Base-by-base conservation (phyloP, 495 filamentous ascomycete species). In the Aspergillus leporis region DNA sequence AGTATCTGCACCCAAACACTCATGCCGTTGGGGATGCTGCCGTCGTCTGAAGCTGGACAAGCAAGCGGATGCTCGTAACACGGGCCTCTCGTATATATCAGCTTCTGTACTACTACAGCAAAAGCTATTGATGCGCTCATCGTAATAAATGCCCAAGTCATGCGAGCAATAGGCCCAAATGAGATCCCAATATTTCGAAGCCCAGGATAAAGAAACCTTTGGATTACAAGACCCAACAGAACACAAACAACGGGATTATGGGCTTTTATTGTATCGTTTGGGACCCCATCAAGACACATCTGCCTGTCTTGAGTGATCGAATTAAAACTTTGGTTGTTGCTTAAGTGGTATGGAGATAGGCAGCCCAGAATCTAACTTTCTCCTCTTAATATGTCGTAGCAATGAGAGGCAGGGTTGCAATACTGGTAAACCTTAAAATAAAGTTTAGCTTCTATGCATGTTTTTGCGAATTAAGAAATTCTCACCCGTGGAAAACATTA, bases 1-100 rank as follows among this genome's bases (percentile, higher is more conserved):
- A 21, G 46, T 16, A 21, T 28, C 23, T 49, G 46, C 46, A 28
- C 46, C 46, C 46, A 32, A 21, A 49, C 46, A 13, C 46, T 49
- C 13, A 49, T 49, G 12, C 23, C 2, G 46, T 49, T 49, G 46
- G 46, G 46, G 4, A 49, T 28, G n/a, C n/a, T n/a, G n/a, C n/a
- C n/a, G n/a, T n/a, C n/a, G n/a, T n/a, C n/a, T n/a, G n/a, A n/a
- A n/a, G n/a, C n/a, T n/a, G n/a, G n/a, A n/a, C n/a, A n/a, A n/a
- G n/a, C n/a, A n/a, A n/a, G n/a, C n/a, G n/a, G n/a, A n/a, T n/a
- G n/a, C n/a, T 49, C 46, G 16, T 49, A 49, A 21, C 46, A 49
- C 16, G 46, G 46, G 2, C 46, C 46, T 9, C 46, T 2, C 16
- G 46, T 49, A 49, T 49, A 49, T 5, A 49, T 49, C 46, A 49